Percentiles rank a stretch among this genome's conserved stretches.
These are phyloP conservation scores for Petrea volubilis DNA, from an alignment of 257 asterid species.

Conservation along the genomic window DNA sequence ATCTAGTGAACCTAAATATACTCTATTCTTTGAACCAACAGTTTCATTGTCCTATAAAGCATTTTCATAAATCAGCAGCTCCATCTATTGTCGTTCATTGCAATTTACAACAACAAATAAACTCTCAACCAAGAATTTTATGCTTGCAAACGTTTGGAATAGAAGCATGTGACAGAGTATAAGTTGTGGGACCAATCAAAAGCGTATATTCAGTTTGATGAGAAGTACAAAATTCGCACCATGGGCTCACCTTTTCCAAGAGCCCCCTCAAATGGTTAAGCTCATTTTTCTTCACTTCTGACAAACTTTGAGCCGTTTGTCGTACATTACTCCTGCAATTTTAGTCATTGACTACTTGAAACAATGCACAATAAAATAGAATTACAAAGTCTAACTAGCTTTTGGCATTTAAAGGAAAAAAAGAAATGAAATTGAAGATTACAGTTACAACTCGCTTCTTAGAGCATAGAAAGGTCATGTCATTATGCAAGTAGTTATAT, in stretches of 20 bases:
- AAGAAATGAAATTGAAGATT: not conserved
- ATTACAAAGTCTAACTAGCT: constrained; percentile 15
- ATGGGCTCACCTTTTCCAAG: constrained; percentile 54
- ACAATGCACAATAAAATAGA: not conserved
- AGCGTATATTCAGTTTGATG: not conserved
- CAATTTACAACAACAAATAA: constrained; percentile 9
- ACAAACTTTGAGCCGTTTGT: constrained; percentile 43
- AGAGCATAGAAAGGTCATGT: not conserved
- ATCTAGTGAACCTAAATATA: not conserved
- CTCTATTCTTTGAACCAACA: not conserved
- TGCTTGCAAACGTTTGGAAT: constrained; percentile 7
- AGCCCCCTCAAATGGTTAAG: constrained; percentile 45
- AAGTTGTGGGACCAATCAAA: not conserved
- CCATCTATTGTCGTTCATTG: not conserved
- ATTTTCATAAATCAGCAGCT: constrained; percentile 13
- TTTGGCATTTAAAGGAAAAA: not conserved
- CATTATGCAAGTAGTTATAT: not conserved
- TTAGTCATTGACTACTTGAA: constrained; percentile 22
- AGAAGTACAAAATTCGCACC: constrained; percentile 10
- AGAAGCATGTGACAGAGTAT: not conserved
- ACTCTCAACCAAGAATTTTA: constrained; percentile 7
- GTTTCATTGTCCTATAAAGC: not conserved
- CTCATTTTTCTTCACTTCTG: constrained; percentile 61
- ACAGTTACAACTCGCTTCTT: constrained; percentile 1
- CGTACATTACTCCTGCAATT: constrained; percentile 66